Evolutionary conservation across 2,329 filamentous ascomycete species (phyloP), one percentile per base, ranked within the genome.

Genomic region (Berkeleyomyces basicola): DNA sequence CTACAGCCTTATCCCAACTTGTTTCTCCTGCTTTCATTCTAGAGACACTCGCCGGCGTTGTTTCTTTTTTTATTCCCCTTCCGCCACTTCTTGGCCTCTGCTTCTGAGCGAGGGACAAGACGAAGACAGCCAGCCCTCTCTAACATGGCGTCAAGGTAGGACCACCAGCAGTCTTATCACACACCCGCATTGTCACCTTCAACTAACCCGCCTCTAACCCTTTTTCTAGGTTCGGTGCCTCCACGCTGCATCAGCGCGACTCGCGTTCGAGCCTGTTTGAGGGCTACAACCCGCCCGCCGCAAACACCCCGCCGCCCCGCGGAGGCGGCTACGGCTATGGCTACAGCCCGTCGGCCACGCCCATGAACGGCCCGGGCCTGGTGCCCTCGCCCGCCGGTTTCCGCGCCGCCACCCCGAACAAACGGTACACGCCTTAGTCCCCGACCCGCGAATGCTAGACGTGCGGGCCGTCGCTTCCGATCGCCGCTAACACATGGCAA

Each of bases 251-350:
- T 72, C 86, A 90, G 76, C 81, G 86, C 76, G 79, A 88, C 76
- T 80, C 83, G 70, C 78, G 86, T 70, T 85, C 82, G 70, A 84
- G 84, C 67, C 82, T 90, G 67, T 90, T 90, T 74, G 85, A 87
- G 67, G 84, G 84, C 68, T 90, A 90, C 74, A 83, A 80, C 66
- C 64, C 62, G 31, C 79, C 80, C 11, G 44, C 58, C 3, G 11
- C 68, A 76, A 77, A 69, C n/a, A 37, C 77, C 75, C 65, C 72
- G 73, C 67, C 67, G 72, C 58, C 70, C 33, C 51, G 51, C 36
- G 72, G 67, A 73, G 76, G 51, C 33, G 78, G 80, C 53, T 84
- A 85, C 70, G 78, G 79, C 62, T 81, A 82, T 44, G 51, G 58
- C 14, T 65, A 62, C 57, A 57, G 53, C 7, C 57, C 67, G 69